A percentile compares a stretch with the other conserved stretches of the same genome.
These are phyloP conservation scores for Lindgomyces ingoldianus DNA, from an alignment of 495 filamentous ascomycete genomes.

Conservation along the genomic window DNA sequence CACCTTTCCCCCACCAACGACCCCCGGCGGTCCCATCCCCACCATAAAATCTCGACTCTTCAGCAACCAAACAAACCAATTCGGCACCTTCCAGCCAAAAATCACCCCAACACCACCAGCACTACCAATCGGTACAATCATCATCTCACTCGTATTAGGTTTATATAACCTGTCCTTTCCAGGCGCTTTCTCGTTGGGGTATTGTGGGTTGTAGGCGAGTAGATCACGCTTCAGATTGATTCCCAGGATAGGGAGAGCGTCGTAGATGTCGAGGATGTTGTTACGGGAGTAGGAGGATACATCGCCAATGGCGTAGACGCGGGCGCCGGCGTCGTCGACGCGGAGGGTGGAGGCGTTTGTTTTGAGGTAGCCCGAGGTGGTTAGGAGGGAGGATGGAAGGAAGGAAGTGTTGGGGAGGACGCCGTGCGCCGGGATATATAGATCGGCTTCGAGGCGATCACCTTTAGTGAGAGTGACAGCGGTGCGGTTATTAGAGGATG, in stretches of 20 bases:
- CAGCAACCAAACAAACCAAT: slow-evolving; percentile 58
- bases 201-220: slow-evolving; percentile 12
- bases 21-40: slow-evolving; percentile 46
- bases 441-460: slow-evolving; percentile 46
- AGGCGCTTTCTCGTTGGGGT: slow-evolving; percentile 12
- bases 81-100: slow-evolving; percentile 56
- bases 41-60: slow-evolving; percentile 65
- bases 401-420: slow-evolving; percentile 51
- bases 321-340: slow-evolving; percentile 51
- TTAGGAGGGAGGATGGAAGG: slow-evolving; percentile 44
- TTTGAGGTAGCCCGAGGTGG: slow-evolving; percentile 46
- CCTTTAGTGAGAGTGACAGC: slow-evolving; percentile 44
- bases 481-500: slow-evolving; percentile 37
- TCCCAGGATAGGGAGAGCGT: slow-evolving; percentile 47
- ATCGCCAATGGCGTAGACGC: slow-evolving; percentile 55
- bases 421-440: slow-evolving; percentile 55
- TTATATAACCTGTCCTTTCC: slow-evolving; percentile 39
- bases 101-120: slow-evolving; percentile 57
- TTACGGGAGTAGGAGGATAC: slow-evolving; percentile 39
- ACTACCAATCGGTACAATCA: slow-evolving; percentile 57
- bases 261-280: slow-evolving; percentile 48
- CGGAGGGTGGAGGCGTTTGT: slow-evolving; percentile 50
- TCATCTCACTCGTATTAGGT: slow-evolving; percentile 38
- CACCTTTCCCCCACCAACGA: slow-evolving; percentile 58
- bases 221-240: slow-evolving; percentile 52